Base-by-base conservation (phyloP, 148 eudicot genomes). In the Persicaria maculosa region DNA sequence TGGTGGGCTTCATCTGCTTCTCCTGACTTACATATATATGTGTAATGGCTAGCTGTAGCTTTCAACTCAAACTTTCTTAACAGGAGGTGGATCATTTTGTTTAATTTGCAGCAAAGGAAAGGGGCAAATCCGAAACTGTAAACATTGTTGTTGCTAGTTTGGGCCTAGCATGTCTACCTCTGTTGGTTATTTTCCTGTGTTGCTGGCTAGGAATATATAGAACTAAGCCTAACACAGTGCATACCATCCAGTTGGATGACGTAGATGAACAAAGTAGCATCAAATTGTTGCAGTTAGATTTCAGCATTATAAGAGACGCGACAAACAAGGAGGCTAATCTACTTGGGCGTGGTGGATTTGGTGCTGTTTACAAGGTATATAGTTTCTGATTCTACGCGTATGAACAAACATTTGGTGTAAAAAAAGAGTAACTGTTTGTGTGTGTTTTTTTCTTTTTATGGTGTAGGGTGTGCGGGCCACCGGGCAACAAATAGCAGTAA, bases 281-380 rank as follows among this genome's bases (percentile, higher is more conserved):
- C 0, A 44, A 62, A 6, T 62, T 16, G 6, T 62, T 62, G 68
- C 68, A 62, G n/a, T 62, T 62, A 31, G 68, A 62, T 62, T 31
- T 64, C 31, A 22, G 15, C 79, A 75, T 3, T 74, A 78, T 45
- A 77, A 73, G 77, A 68, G 71, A 17, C 3, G 88, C 92, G 16
- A 88, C 92, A 22, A 20, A 78, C n/a, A 65, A 83, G 0, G 83
- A 81, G 45, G 76, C 68, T 0, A 83, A 85, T 44, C 74, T 57
- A 77, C 77, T 87, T 31, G 92, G 92, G 6, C 76, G 81, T 77
- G 92, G 90, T 46, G 90, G 92, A 73, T 88, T 88, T 61, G 89
- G 92, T 7, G 73, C 76, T 11, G 92, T 88, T 36, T 90, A 83
- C 71, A 86, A 80, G 68, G 68, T 62, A 61, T 0, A 1, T 8